These are phyloP conservation scores for Penicillium angulare DNA, from an alignment of 495 filamentous ascomycete species.

Conservation along the genomic window DNA sequence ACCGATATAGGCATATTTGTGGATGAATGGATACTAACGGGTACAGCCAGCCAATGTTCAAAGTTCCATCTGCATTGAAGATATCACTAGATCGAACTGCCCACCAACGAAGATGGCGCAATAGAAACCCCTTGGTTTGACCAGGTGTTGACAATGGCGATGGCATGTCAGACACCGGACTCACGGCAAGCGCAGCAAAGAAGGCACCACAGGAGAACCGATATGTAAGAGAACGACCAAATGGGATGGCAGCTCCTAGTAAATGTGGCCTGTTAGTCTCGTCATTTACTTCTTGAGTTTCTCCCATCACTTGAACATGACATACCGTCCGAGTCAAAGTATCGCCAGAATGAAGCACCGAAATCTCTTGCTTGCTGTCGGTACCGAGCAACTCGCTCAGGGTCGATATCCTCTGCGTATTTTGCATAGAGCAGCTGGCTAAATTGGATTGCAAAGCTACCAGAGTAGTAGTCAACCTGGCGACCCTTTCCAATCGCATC, in stretches of 20 bases:
- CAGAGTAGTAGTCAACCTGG: constrained; percentile 26
- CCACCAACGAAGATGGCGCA: constrained; percentile 75
- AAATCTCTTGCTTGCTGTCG: constrained; percentile 58
- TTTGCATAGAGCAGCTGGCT: constrained; percentile 19
- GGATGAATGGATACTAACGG: constrained; percentile 30
- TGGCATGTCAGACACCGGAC: constrained; percentile 49
- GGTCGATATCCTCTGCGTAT: constrained; percentile 14
- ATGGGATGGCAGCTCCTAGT: constrained; percentile 51
- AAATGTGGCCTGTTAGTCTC: neutral
- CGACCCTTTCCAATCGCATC: constrained; percentile 12
- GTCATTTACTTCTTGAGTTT: neutral
- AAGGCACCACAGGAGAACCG: constrained; percentile 74
- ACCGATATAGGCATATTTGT: neutral
- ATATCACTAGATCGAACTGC: constrained; percentile 62
- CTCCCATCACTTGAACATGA: neutral
- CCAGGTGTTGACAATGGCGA: constrained; percentile 56
- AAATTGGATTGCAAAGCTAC: constrained; percentile 27
- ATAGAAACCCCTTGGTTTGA: constrained; percentile 66
- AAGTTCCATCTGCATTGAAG: constrained; percentile 53
- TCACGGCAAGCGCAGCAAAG: constrained; percentile 69
- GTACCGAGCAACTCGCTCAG: constrained; percentile 56
- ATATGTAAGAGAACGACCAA: constrained; percentile 72
- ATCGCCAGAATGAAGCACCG: constrained; percentile 63
- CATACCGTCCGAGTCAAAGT: constrained; percentile 44
- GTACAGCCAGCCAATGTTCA: constrained; percentile 72